phyloP scores from a whole-genome alignment of 2,329 filamentous ascomycete genomes.

The Colletotrichum sp. region DNA sequence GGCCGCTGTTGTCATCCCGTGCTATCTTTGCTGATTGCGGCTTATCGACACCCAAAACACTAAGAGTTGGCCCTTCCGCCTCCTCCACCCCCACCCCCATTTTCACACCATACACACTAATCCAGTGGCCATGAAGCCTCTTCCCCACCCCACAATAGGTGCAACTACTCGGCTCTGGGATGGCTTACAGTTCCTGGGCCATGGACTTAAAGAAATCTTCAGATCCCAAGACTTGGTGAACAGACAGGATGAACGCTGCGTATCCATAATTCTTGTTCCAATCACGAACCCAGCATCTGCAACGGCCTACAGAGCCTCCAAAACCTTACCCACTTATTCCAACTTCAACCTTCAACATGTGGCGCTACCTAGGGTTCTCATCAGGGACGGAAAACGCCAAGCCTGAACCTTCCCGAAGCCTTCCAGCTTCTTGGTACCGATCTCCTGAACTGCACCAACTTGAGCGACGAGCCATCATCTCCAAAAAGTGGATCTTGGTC shows the following conservation, averaged over 20 bases:
- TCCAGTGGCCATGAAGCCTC: not conserved
- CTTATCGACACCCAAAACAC: not conserved
- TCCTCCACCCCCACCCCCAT: slow-evolving; percentile 13
- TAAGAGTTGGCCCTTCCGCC: not conserved
- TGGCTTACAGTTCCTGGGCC: not conserved
- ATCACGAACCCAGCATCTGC: not conserved
- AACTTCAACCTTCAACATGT: not conserved
- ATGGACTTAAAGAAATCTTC: not conserved
- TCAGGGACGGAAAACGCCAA: not conserved
- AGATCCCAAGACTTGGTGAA: not conserved
- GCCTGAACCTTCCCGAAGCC: slow-evolving; percentile 20
- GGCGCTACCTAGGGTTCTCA: slow-evolving; percentile 11
- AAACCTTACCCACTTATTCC: not conserved
- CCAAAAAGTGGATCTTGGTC: slow-evolving; percentile 36
- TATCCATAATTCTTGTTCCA: not conserved
- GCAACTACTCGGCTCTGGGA: not conserved
- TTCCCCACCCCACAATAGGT: slow-evolving; percentile 9
- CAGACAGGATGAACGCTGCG: not conserved
- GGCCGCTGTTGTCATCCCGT: not conserved
- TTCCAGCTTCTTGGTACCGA: slow-evolving; percentile 29
- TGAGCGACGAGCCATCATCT: slow-evolving; percentile 44
- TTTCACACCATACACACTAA: not conserved
- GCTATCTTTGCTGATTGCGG: not conserved
- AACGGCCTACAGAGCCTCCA: not conserved
- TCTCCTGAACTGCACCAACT: slow-evolving; percentile 41